These are phyloP conservation scores for Aspergillus sp. DNA, from an alignment of 2,329 filamentous ascomycete species.

Conservation along the genomic window DNA sequence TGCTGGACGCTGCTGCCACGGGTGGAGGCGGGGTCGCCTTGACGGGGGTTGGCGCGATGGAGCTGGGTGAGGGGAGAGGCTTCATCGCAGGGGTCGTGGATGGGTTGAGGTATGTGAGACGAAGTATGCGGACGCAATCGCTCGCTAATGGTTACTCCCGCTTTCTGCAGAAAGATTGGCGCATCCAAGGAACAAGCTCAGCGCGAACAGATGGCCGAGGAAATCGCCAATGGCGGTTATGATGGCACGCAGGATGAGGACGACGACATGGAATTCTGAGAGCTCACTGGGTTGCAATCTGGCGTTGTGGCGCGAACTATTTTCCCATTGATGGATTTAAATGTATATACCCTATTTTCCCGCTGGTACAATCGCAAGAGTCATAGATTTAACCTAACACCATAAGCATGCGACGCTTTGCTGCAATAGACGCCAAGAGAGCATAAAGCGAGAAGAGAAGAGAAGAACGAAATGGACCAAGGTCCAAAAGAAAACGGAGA, in stretches of 20 bases:
- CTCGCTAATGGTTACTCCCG: slow-evolving; percentile 4
- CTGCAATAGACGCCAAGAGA: slow-evolving; percentile 7
- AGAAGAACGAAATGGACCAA: slow-evolving; percentile 3
- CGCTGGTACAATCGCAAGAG: slow-evolving; percentile 20
- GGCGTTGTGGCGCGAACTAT: neutral
- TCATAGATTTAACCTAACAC: slow-evolving; percentile 32
- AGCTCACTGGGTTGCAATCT: neutral
- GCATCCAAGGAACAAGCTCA: slow-evolving; percentile 75
- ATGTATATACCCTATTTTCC: slow-evolving; percentile 34
- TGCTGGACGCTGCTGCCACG: slow-evolving; percentile 56
- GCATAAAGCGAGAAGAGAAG: slow-evolving; percentile 1
- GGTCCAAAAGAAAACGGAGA: neutral
- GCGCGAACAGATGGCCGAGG: slow-evolving; percentile 73
- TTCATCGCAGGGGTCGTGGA: slow-evolving; percentile 87
- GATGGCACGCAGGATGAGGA: slow-evolving; percentile 51
- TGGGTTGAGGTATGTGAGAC: slow-evolving; percentile 59
- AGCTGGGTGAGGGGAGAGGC: slow-evolving; percentile 80
- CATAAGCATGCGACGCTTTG: slow-evolving; percentile 32
- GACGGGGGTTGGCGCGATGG: slow-evolving; percentile 87
- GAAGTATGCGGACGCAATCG: neutral
- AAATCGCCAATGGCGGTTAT: slow-evolving; percentile 54
- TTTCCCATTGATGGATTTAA: neutral
- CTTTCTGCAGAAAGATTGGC: slow-evolving; percentile 65
- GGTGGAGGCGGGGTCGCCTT: slow-evolving; percentile 67
- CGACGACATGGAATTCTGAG: slow-evolving; percentile 57